Conservation (phyloP, 768 basidiomycete genomes). For the Leccinum subgranulosum region DNA sequence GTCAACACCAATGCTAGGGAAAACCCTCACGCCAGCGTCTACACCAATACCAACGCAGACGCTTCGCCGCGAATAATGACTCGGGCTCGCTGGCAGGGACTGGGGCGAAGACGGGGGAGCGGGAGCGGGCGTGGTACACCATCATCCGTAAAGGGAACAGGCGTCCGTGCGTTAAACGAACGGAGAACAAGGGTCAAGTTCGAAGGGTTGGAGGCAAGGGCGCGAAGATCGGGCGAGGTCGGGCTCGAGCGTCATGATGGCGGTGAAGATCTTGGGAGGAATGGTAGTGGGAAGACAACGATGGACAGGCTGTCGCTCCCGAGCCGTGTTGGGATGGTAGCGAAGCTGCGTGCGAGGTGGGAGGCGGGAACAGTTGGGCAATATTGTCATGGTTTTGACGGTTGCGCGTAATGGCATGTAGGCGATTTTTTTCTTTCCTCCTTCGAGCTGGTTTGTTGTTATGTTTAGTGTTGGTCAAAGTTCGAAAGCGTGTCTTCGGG, state of each 20-base stretch:
- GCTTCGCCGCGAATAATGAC: neutral
- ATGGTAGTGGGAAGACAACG: neutral
- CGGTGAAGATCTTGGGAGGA: neutral
- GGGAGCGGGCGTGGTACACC: neutral
- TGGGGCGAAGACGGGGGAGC: neutral
- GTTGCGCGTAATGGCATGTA: neutral
- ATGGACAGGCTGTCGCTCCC: constrained; percentile 1
- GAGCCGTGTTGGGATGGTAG: constrained; percentile 15
- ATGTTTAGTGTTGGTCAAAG: neutral
- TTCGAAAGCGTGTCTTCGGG: neutral
- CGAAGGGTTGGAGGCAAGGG: neutral
- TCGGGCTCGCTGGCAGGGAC: neutral
- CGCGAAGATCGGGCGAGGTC: neutral
- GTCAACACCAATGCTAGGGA: neutral
- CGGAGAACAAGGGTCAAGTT: constrained; percentile 5
- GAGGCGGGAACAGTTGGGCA: constrained; percentile 3
- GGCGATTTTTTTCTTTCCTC: neutral
- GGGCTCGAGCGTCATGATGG: neutral
- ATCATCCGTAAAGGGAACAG: neutral
- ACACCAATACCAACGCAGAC: neutral
- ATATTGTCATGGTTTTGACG: neutral
- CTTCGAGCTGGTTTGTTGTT: neutral
- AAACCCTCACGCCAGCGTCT: neutral
- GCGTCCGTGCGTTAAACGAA: constrained; percentile 3
- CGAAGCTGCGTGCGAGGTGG: constrained; percentile 21